phyloP scores from a whole-genome alignment of 305 asterid genomes.

The Euphrasia arctica region DNA sequence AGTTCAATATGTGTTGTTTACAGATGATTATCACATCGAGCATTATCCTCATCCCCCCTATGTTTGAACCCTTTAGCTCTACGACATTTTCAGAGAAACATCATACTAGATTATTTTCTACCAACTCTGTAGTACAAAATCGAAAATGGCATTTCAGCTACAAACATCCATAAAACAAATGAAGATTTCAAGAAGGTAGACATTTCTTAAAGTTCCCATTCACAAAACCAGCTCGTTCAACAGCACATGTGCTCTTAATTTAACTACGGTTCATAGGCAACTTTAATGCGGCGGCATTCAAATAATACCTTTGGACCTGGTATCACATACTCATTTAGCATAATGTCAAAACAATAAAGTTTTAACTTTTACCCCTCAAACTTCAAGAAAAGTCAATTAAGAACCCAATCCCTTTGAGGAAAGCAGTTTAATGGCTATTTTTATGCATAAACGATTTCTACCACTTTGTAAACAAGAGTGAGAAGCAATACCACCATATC shows the following conservation, averaged over 20 bases:
- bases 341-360: conserved; percentile 1
- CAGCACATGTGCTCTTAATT: not conserved
- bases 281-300: not conserved
- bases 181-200: not conserved
- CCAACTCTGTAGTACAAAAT: not conserved
- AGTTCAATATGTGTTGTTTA: conserved; percentile 4
- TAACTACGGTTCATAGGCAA: conserved; percentile 6
- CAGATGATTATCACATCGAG: not conserved
- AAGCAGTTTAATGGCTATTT: conserved; percentile 4
- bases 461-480: conserved; percentile 16
- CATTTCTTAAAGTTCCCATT: not conserved
- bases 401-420: not conserved
- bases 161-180: not conserved
- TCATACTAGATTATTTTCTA: not conserved
- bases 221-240: not conserved
- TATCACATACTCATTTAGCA: not conserved
- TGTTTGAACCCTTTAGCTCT: not conserved
- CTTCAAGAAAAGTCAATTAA: not conserved
- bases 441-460: not conserved
- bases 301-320: not conserved
- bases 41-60: no score
- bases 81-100: conserved; percentile 1
- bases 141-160: not conserved
- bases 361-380: not conserved
- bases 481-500: conserved; percentile 2